Base-by-base conservation (phyloP, 1,139 yeast species). In the Lodderomyces beijingensis region DNA sequence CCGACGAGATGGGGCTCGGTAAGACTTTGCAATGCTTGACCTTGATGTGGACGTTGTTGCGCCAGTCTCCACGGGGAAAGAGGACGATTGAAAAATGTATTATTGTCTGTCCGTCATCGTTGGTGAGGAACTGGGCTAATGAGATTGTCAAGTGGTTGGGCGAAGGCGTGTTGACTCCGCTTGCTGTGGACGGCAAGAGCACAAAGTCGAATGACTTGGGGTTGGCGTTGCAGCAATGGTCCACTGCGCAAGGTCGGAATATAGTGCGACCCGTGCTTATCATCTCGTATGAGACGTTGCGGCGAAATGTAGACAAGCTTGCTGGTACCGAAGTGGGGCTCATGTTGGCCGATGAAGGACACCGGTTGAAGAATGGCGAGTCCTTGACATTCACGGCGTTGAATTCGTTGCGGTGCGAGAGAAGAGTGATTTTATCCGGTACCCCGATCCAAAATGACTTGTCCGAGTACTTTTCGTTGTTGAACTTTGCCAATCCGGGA, bases 1-100 rank as follows among this genome's bases (percentile, higher is more conserved):
- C 99, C 0, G 99, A 91, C 62, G 99, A 88, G 60, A 91, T 91
- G 98, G 98, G 98, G 2, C 68, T 91, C 28, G 98, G 98, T 16
- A 91, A 91, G 53, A 91, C 99, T 0, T 66, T 91, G 27, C 99
- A 91, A 56, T 93, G 98, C 55, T 72, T 91, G 29, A 72, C 97
- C 0, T 66, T 91, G 27, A 74, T 91, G 86, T 91, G 98, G 98
- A 91, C 98, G 0, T 57, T 91, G 34, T 65, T 91, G 29, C 77
- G 75, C 43, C 99, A 91, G 54, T 82, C 95, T 12, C 97, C 98
- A 0, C 74, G 91, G 36, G 96, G 96, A 2, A 77, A 70, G 40
- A 76, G 79, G 32, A 80, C 95, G 1, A 91, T 93, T 23, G 86
- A 82, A 37, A 91, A 91, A 55, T 85, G 95, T 45, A 82, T 91